Conservation (phyloP, 177 flowering plant genomes). For the Vitis hybrid region DNA sequence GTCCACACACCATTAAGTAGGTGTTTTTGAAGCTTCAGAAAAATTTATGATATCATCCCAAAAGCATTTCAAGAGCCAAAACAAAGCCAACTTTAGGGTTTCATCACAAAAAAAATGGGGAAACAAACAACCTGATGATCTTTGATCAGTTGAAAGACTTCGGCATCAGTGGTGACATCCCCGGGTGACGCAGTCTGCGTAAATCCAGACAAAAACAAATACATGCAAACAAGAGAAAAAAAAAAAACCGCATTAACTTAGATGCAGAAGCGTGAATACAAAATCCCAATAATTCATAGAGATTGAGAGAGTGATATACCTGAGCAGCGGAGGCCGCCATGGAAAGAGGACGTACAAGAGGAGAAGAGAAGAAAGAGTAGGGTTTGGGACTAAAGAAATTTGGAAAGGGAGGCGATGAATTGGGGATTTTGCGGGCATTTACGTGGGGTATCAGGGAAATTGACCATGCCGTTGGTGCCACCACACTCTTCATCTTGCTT, state of each 20-base stretch:
- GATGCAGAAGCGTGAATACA: not conserved
- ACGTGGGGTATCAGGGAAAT: conserved; percentile 12
- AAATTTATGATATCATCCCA: not conserved
- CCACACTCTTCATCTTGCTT: conserved; percentile 21
- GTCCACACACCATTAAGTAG: not conserved
- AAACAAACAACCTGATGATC: conserved; percentile 61
- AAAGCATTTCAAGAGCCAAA: too few species aligned
- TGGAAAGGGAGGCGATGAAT: conserved; percentile 3
- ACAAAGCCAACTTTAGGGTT: not conserved
- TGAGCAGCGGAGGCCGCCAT: conserved; percentile 33
- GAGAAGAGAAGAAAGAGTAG: conserved; percentile 4
- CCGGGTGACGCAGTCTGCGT: conserved; percentile 40
- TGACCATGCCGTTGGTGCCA: not conserved
- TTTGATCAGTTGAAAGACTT: conserved; percentile 59
- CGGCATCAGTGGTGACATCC: conserved; percentile 22
- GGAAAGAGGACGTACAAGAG: conserved; percentile 9
- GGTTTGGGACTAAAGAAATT: not conserved
- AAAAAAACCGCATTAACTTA: not conserved
- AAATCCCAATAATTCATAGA: not conserved
- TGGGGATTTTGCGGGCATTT: conserved; percentile 14
- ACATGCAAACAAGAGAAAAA: not conserved
- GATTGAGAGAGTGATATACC: conserved; percentile 8
- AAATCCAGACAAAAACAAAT: not conserved
- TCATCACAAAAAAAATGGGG: not conserved
- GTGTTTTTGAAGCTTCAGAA: not conserved